Conservation (phyloP, 1,284 basidiomycete species). For the Microstroma glucosiphilum region DNA sequence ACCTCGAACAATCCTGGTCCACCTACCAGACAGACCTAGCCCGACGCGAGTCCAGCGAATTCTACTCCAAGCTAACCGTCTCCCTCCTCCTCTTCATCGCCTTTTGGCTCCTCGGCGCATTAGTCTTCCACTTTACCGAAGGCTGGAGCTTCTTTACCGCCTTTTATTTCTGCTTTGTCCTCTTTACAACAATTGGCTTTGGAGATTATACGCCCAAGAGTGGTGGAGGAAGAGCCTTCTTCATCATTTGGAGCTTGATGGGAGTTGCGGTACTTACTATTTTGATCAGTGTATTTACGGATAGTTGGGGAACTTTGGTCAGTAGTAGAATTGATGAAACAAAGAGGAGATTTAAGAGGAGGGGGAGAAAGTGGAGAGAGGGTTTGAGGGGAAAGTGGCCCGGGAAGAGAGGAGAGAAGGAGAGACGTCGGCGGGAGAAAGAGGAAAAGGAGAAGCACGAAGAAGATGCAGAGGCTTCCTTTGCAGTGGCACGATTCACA, state of each 20-base stretch:
- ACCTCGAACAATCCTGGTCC: constrained; percentile 37
- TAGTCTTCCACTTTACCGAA: constrained; percentile 59
- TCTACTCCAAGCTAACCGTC: constrained; percentile 56
- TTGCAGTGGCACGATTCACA: too few species aligned
- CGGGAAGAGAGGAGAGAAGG: too few species aligned
- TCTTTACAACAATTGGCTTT: constrained; percentile 45
- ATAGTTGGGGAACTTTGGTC: constrained; percentile 42
- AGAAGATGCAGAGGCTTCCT: too few species aligned
- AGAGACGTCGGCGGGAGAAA: too few species aligned
- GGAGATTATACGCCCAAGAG: constrained; percentile 23
- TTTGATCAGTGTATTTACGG: constrained; percentile 58
- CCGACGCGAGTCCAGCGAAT: constrained; percentile 56
- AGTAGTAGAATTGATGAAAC: not conserved
- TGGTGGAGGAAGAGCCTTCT: constrained; percentile 64
- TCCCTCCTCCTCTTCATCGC: constrained; percentile 57
- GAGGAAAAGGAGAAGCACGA: too few species aligned
- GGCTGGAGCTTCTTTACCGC: constrained; percentile 57
- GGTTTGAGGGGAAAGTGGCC: too few species aligned
- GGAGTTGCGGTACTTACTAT: constrained; percentile 34
- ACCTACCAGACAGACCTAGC: constrained; percentile 44
- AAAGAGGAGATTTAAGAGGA: too few species aligned
- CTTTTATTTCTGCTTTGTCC: constrained; percentile 61
- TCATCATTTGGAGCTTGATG: constrained; percentile 69
- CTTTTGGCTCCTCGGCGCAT: constrained; percentile 55
- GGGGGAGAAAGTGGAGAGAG: too few species aligned